Percentiles rank a stretch among this genome's conserved stretches.
These are phyloP conservation scores for Kokia cookei DNA, from an alignment of 441 rosid species.

Conservation along the genomic window DNA sequence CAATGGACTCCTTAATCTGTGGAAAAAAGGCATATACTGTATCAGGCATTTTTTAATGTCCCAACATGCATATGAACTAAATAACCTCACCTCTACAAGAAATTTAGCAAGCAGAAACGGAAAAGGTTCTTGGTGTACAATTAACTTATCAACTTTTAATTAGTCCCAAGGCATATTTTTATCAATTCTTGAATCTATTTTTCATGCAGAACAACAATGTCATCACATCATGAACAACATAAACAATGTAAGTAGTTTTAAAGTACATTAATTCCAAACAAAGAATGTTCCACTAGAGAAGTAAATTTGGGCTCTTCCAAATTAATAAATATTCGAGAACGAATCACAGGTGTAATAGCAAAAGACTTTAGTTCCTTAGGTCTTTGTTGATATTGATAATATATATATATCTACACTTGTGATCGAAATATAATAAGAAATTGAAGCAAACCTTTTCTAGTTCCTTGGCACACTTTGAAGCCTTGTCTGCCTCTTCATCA, in stretches of 20 bases:
- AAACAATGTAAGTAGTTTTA: not conserved
- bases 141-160: not conserved
- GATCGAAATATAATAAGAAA: not conserved
- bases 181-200: not conserved
- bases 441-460: constrained; percentile 40
- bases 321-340: not conserved
- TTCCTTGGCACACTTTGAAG: constrained; percentile 53
- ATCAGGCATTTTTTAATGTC: not conserved
- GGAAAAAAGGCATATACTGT: not conserved
- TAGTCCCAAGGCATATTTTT: not conserved
- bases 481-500: constrained; percentile 59
- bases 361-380: no score
- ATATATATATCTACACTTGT: no score
- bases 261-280: not conserved
- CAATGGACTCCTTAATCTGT: constrained; percentile 51
- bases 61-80: not conserved
- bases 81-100: not conserved
- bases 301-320: not conserved
- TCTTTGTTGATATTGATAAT: no score
- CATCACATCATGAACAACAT: not conserved
- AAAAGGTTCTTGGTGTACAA: not conserved
- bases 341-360: no score
- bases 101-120: not conserved
- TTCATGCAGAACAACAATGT: not conserved
- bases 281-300: not conserved